phyloP scores from a whole-genome alignment of 345 rosid genomes.

The Eucalyptus curtisii region DNA sequence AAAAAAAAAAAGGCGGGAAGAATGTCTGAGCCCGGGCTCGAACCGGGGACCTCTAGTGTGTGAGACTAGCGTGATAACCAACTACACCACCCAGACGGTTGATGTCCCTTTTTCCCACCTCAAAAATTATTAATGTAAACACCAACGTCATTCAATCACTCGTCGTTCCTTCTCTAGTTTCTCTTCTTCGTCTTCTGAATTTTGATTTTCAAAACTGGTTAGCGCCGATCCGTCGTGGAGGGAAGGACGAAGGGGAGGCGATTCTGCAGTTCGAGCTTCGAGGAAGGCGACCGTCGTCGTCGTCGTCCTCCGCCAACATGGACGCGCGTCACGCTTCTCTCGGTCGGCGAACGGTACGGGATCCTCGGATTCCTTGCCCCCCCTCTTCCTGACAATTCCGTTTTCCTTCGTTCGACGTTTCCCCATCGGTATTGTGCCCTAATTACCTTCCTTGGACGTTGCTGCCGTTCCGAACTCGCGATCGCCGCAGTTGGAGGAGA shows the following conservation, averaged over 20 bases:
- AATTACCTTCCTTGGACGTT: background rate
- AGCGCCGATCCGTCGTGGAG: background rate
- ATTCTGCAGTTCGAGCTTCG: background rate
- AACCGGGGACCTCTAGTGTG: constrained; percentile 67
- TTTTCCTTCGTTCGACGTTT: background rate
- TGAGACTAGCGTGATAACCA: constrained; percentile 71
- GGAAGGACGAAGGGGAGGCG: background rate
- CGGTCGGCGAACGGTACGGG: constrained; percentile 85
- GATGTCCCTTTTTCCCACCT: fast-evolving
- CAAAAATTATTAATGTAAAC: fast-evolving
- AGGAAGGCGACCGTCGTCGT: background rate
- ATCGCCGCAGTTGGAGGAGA: constrained; percentile 63
- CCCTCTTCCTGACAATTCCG: background rate
- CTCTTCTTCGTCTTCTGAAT: background rate
- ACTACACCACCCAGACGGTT: constrained; percentile 66
- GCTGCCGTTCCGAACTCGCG: background rate
- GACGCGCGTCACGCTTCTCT: constrained; percentile 74
- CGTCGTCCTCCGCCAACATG: constrained; percentile 15
- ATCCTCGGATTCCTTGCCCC: background rate
- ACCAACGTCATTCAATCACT: background rate
- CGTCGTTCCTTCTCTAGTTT: background rate
- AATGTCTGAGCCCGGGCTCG: constrained; percentile 51
- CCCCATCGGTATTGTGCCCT: background rate
- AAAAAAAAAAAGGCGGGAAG: no score
- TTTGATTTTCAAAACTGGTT: background rate